phyloP scores from a whole-genome alignment of 2,329 filamentous ascomycete genomes.

The Phyllosticta paracitricarpa region DNA sequence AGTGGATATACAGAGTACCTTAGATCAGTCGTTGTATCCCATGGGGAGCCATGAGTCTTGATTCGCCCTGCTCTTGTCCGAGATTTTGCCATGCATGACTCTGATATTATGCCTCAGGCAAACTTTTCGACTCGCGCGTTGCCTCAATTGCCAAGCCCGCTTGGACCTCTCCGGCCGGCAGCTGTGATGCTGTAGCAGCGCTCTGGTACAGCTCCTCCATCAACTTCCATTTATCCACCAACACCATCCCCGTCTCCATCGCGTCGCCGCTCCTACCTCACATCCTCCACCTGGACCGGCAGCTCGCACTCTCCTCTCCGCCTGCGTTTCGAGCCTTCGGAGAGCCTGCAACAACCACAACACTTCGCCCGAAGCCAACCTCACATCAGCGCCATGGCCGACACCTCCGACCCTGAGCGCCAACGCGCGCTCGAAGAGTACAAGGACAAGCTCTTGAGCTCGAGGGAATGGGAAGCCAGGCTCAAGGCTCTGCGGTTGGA shows the following conservation, averaged over 20 bases:
- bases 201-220: neutral
- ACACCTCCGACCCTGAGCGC: slow-evolving; percentile 38
- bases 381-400: slow-evolving; percentile 22
- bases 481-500: slow-evolving; percentile 87
- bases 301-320: neutral
- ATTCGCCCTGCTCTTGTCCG: too few species aligned
- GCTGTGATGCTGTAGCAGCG: neutral
- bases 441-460: slow-evolving; percentile 60
- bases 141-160: neutral
- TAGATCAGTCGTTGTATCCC: too few species aligned
- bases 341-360: neutral
- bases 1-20: too few species aligned
- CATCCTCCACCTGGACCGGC: neutral
- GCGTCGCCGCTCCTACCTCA: neutral
- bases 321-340: neutral
- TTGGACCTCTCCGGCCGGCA: neutral
- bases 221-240: neutral
- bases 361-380: neutral
- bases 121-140: neutral
- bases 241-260: neutral
- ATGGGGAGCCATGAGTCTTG: too few species aligned
- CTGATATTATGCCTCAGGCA: neutral
- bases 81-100: neutral
- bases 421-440: slow-evolving; percentile 43
- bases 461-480: slow-evolving; percentile 97